These are phyloP conservation scores for Colletotrichum kahawae DNA, from an alignment of 2,329 filamentous ascomycete genomes.

Conservation along the genomic window DNA sequence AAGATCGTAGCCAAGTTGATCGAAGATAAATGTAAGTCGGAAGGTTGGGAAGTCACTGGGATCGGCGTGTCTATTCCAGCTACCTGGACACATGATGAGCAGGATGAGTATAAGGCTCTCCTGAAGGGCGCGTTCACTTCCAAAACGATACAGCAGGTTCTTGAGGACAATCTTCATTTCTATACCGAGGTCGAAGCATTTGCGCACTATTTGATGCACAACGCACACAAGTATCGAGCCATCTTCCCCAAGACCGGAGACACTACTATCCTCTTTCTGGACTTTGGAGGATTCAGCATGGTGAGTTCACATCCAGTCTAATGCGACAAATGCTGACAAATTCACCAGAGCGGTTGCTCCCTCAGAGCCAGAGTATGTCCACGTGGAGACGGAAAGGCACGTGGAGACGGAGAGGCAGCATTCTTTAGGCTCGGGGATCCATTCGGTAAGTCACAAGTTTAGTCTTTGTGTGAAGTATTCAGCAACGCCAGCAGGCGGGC, in stretches of 20 bases:
- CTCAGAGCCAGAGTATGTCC: background rate
- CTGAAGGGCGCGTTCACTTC: background rate
- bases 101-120: background rate
- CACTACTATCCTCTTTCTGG: background rate
- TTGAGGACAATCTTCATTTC: background rate
- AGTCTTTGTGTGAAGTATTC: background rate
- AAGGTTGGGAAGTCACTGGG: background rate
- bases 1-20: background rate
- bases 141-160: background rate
- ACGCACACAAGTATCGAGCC: background rate
- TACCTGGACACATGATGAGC: background rate
- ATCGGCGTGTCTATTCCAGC: background rate
- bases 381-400: background rate
- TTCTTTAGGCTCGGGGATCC: background rate
- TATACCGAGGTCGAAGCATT: background rate
- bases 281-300: background rate
- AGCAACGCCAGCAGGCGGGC: background rate
- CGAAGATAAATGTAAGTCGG: background rate
- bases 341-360: background rate
- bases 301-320: background rate
- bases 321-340: background rate
- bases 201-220: background rate
- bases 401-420: background rate
- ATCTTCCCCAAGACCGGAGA: background rate
- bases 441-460: background rate